Evolutionary conservation across 2,329 filamentous ascomycete species (phyloP), one percentile per base, ranked within the genome.

Genomic region (Hypomyces rosellus): DNA sequence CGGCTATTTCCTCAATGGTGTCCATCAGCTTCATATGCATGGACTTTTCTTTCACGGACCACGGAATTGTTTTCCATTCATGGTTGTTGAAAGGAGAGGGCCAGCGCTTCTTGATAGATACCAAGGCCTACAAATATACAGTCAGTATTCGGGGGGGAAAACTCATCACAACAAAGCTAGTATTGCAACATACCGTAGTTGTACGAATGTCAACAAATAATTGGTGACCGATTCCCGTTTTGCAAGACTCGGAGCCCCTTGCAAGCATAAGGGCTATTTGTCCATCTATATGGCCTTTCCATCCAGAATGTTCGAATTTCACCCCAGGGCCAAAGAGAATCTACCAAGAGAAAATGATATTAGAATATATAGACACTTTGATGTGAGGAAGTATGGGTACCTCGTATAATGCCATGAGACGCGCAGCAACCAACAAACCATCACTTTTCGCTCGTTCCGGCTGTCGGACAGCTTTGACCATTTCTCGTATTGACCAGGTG

Each of bases 281-380:
- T 5, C 49, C 49, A n/a, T 47, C 45, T 9, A 44, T 51, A n/a
- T 51, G 49, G 25, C 45, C 45, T 3, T 46, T 38, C 49, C 49
- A 51, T 20, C 44, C 49, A 16, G 40, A 14, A 15, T 42, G 33
- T 12, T 20, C 13, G 4, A 45, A 45, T 14, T 51, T 45, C 13
- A 30, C 39, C 18, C 47, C 44, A 14, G 44, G 44, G 5, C 44
- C 45, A 14, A 48, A 48, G 45, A 41, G 34, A 30, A 47, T 38
- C 49, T 47, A 4, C 20, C 20, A 20, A 20, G 20, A 20, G 20
- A 16, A 39, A 14, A 8, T 13, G 38, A 20, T 5, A 15, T 18
- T 20, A 22, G 16, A 11, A 18, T 37, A 34, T 5, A 11, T 8
- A 30, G 6, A 6, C 25, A 6, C 25, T 30, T 30, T 30, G 4